Conservation (phyloP, 192 early-diverging fungal species). For the Coemansia sp. region DNA sequence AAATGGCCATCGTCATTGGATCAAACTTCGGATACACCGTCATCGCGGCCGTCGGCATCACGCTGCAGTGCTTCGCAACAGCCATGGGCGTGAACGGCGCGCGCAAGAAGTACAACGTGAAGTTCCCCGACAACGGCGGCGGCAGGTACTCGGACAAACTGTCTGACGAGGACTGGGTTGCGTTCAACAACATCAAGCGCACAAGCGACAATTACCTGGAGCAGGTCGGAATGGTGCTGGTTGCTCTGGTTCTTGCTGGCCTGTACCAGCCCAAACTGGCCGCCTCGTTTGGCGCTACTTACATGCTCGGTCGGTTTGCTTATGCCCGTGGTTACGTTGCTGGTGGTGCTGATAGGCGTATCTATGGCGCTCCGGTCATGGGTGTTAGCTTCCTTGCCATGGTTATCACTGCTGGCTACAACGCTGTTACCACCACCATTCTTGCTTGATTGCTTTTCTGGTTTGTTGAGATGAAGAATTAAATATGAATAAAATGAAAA, state of each 20-base stretch:
- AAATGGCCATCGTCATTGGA: conserved; percentile 51
- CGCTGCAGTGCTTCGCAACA: conserved; percentile 32
- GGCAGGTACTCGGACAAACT: conserved; percentile 53
- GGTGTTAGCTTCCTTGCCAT: conserved; percentile 20
- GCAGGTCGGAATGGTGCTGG: conserved; percentile 30
- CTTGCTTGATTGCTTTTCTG: conserved; percentile 18
- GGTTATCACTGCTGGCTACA: conserved; percentile 27
- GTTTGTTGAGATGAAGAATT: too few relatives aligned
- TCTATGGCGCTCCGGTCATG: conserved; percentile 26
- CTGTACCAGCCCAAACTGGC: conserved; percentile 49
- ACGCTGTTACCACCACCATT: conserved; percentile 16
- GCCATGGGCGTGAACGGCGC: conserved; percentile 13
- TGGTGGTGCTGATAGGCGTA: conserved; percentile 33
- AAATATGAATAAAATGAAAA: too few relatives aligned
- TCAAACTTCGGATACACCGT: conserved; percentile 54
- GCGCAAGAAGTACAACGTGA: conserved; percentile 53
- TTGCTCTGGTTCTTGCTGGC: conserved; percentile 34
- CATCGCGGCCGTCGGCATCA: conserved; percentile 42
- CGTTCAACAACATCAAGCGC: conserved; percentile 56
- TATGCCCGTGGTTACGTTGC: conserved; percentile 37
- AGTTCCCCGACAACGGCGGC: conserved; percentile 52
- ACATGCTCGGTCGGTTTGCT: conserved; percentile 38
- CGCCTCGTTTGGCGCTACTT: conserved; percentile 23
- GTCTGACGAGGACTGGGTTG: conserved; percentile 51
- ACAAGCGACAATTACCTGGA: conserved; percentile 56